These are phyloP conservation scores for Pisolithus tinctorius DNA, from an alignment of 768 basidiomycete genomes.

Conservation along the genomic window DNA sequence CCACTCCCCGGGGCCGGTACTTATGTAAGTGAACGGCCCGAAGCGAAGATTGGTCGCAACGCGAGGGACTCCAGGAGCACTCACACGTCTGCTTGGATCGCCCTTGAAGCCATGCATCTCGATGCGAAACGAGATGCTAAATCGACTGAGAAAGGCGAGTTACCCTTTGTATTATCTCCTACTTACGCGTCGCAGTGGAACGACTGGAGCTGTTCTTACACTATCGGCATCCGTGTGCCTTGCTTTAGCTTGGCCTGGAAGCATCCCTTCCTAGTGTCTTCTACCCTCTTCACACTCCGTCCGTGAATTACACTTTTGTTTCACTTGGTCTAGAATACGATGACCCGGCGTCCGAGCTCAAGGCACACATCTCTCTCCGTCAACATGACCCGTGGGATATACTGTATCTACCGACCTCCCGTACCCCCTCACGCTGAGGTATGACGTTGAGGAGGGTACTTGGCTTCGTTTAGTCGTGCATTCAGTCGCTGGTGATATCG, in stretches of 20 bases:
- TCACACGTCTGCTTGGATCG: constrained; percentile 14
- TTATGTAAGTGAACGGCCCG: constrained; percentile 23
- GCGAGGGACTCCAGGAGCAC: not conserved
- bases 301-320: constrained; percentile 1
- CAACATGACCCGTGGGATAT: constrained; percentile 57
- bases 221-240: constrained; percentile 16
- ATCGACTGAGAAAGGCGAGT: constrained; percentile 12
- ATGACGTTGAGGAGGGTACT: constrained; percentile 67
- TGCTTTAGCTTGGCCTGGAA: constrained; percentile 21
- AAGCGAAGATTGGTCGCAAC: too few relatives aligned
- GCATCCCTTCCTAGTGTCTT: not conserved
- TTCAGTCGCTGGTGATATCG: constrained; percentile 57
- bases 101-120: not conserved
- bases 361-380: constrained; percentile 54
- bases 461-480: constrained; percentile 73
- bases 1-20: not conserved
- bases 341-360: constrained; percentile 37
- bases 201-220: constrained; percentile 9
- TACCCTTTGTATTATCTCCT: constrained; percentile 9
- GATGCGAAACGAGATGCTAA: not conserved
- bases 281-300: not conserved
- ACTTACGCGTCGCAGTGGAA: not conserved
- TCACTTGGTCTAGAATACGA: constrained; percentile 10
- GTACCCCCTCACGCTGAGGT: constrained; percentile 56
- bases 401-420: constrained; percentile 63